A percentile compares a stretch with the other conserved stretches of the same genome.
Conservation (phyloP, 1,139 yeast genomes). For the Protomyces gravidus region DNA sequence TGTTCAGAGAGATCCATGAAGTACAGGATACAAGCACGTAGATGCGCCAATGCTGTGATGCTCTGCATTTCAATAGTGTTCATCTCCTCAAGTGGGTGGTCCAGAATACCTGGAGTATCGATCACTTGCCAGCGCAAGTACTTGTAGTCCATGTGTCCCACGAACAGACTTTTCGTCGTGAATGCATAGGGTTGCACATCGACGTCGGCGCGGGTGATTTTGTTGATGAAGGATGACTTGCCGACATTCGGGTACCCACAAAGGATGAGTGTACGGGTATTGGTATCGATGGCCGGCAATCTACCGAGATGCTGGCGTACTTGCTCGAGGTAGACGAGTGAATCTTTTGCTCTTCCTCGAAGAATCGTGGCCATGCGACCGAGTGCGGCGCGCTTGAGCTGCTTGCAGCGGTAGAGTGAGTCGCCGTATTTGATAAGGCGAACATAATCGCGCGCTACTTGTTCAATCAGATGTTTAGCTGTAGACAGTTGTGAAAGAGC, state of each 20-base stretch:
- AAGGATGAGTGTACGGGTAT: conserved; percentile 91
- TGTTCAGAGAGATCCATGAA: conserved; percentile 98
- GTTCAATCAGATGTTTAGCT: conserved; percentile 91
- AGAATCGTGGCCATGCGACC: conserved; percentile 99
- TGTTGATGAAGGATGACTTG: conserved; percentile 86
- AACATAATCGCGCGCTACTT: conserved; percentile 89
- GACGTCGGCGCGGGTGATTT: conserved; percentile 96
- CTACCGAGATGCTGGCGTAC: conserved; percentile 99
- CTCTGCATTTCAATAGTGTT: conserved; percentile 99
- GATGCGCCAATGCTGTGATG: conserved; percentile 95
- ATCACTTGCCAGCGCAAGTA: conserved; percentile 96
- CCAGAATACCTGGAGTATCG: conserved; percentile 98
- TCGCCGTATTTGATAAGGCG: conserved; percentile 94
- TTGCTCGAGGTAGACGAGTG: conserved; percentile 87
- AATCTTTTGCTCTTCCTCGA: conserved; percentile 82
- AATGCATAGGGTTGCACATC: conserved; percentile 99
- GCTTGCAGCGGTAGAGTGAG: conserved; percentile 96
- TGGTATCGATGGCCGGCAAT: conserved; percentile 96
- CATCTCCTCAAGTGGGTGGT: conserved; percentile 99
- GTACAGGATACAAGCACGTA: conserved; percentile 90
- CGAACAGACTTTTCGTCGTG: conserved; percentile 91
- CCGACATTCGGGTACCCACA: conserved; percentile 99
- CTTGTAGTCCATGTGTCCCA: conserved; percentile 96
- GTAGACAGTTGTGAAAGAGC: conserved; percentile 93
- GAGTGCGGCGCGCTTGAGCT: conserved; percentile 93